A percentile compares a stretch with the other conserved stretches of the same genome.
Evolutionary conservation across 306 rosid species (phyloP).

Genomic region (Vicia villosa): DNA sequence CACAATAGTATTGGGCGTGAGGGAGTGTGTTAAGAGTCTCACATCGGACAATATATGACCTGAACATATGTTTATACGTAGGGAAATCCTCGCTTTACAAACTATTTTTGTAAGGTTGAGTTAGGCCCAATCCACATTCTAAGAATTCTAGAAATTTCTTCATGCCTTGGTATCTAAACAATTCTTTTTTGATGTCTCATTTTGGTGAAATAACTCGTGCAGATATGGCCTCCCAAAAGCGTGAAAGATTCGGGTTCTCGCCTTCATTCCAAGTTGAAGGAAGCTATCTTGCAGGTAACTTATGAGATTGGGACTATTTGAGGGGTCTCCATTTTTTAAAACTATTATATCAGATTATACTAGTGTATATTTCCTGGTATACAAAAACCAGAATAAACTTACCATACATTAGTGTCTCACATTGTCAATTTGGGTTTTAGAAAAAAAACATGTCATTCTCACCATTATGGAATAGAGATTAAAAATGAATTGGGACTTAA

Average conservation of each 20-base stretch:
- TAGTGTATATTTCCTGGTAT: slow-evolving; percentile 28
- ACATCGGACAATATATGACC: no score
- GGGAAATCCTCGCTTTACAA: no score
- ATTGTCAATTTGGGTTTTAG: background rate
- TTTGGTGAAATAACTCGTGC: slow-evolving; percentile 40
- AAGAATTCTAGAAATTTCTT: slow-evolving; percentile 11
- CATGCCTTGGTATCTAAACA: background rate
- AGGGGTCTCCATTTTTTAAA: background rate
- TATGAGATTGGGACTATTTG: slow-evolving; percentile 24
- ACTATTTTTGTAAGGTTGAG: no score
- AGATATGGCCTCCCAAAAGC: slow-evolving; percentile 99
- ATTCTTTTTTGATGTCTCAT: background rate
- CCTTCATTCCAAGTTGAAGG: slow-evolving; percentile 86
- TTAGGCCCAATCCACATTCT: no score
- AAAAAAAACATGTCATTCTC: background rate
- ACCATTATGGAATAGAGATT: slow-evolving; percentile 21
- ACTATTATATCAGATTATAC: slow-evolving; percentile 26
- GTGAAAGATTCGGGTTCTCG: slow-evolving; percentile 94
- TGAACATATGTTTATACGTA: no score
- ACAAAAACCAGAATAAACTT: slow-evolving; percentile 11
- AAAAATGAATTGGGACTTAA: slow-evolving; percentile 18
- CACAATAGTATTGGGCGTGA: no score
- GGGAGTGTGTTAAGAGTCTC: no score
- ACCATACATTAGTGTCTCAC: slow-evolving; percentile 21
- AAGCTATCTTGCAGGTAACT: slow-evolving; percentile 86